Evolutionary conservation across 352 stramenopile species (phyloP), one percentile per base, ranked within the genome.

Genomic region (Phytopythium delawarense): DNA sequence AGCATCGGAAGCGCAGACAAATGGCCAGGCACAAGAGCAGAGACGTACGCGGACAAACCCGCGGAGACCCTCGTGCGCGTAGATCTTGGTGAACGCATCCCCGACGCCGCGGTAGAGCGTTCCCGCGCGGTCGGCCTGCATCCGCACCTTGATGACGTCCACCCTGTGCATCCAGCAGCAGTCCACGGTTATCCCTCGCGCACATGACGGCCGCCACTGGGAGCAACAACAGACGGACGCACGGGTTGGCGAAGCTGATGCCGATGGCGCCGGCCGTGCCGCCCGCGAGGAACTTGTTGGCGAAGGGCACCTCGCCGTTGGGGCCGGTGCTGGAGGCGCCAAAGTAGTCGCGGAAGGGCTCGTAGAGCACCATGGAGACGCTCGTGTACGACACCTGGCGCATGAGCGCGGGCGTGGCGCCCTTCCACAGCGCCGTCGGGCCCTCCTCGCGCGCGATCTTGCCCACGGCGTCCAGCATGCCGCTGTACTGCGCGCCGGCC

Each of bases 71-170:
- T 94, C 87, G 4, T 79, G 75, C 55, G 80, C 66, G 69, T 89
- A 94, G 57, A 96, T 91, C 58, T 76, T 85, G 23, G 59, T 68
- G 51, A 91, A 81, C 13, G 84, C 84, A 42, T 94, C 76, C 21
- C 77, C 67, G 2, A 94, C 76, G 46, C 80, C 78, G 53, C 81
- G 79, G 55, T 93, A 92, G 23, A 92, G 59, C 44, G 72, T 81
- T 20, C 84, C 85, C 4, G 83, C 74, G 30, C 83, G 81, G 56
- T 91, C 79, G 0, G 81, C 81, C 62, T 96, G 87, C 84, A 96
- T 94, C 4, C 83, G 84, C 49, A 94, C 83, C 69, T 96, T 96
- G 67, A 96, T 92, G 45, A 96, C 87, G 65, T 96, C 87, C 57
- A 94, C 77, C 16, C 85, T 94, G 62, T 12, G 25, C 25, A 28